Conservation (phyloP, 148 eudicot species). For the Diospyros kaki region DNA sequence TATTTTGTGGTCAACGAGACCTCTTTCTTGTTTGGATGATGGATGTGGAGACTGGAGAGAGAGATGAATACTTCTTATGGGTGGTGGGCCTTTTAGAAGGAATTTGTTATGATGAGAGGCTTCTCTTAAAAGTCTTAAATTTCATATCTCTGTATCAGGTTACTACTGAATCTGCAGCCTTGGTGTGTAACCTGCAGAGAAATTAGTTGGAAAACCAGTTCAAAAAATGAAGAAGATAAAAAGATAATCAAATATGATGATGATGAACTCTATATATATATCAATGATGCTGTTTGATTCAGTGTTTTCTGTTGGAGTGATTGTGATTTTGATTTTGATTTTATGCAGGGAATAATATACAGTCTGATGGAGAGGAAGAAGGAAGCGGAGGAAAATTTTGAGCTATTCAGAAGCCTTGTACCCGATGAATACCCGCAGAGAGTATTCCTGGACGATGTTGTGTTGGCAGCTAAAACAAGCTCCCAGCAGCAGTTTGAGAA, state of each 20-base stretch:
- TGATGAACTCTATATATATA: too few species aligned
- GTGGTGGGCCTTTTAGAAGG: neutral
- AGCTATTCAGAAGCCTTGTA: constrained; percentile 68
- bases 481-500: constrained; percentile 56
- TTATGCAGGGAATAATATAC: constrained; percentile 76
- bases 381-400: constrained; percentile 80
- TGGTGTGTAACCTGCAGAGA: too few species aligned
- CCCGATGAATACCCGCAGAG: constrained; percentile 96
- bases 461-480: constrained; percentile 73
- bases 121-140: too few species aligned
- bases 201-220: too few species aligned
- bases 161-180: too few species aligned
- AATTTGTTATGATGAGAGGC: neutral
- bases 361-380: constrained; percentile 73
- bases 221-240: too few species aligned
- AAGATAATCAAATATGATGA: too few species aligned
- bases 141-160: too few species aligned
- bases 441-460: constrained; percentile 87
- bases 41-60: neutral
- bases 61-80: neutral
- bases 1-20: too few species aligned
- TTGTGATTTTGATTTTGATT: neutral
- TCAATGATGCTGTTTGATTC: too few species aligned
- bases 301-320: too few species aligned
- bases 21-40: too few species aligned